Base-by-base conservation (phyloP, 2,329 filamentous ascomycete species). In the Colletotrichum karsti region DNA sequence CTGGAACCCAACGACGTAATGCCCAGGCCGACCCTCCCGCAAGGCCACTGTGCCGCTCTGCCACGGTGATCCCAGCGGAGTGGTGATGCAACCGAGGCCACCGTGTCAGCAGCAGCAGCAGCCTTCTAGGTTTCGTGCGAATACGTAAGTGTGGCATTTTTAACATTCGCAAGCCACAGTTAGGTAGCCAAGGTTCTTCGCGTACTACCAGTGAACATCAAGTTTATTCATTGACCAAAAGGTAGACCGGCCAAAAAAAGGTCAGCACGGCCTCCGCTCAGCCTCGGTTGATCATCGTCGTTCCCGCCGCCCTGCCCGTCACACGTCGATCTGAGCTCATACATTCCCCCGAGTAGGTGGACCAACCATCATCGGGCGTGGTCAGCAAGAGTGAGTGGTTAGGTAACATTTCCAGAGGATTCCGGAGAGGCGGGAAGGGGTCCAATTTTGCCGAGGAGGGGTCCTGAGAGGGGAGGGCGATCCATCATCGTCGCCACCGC, bases 21-120 rank as follows among this genome's bases (percentile, higher is more conserved):
- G 63, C 41, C 51, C 15, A 55, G 7, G 37, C 41, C 28, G 28
- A 46, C 15, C 7, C 9, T 62, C 37, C 59, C 35, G 46, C 55
- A 18, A 50, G 28, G 26, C 35, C 9, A n/a, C 24, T 20, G 46
- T 39, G 22, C 35, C 26, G 20, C 26, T 8, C 13, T 46, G 39
- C 20, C 53, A 54, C 41, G 60, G 44, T 50, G 35, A 53, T 54
- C 53, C 60, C 30, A n/a, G 37, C 24, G 39, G 30, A 42, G 28
- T 15, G 9, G 53, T 59, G 60, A 50, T 54, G 54, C 39, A 39
- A 55, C 28, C 64, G 37, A 68, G 65, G 65, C 65, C 65, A 68
- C 65, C 60, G 65, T 65, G 65, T 68, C 60, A 54, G 58, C 58
- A 57, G 53, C 39, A 24, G n/a, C 22, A 10, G 28, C 13, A 24